phyloP scores from a whole-genome alignment of 106 monocot genomes.

The Acorus calamus region DNA sequence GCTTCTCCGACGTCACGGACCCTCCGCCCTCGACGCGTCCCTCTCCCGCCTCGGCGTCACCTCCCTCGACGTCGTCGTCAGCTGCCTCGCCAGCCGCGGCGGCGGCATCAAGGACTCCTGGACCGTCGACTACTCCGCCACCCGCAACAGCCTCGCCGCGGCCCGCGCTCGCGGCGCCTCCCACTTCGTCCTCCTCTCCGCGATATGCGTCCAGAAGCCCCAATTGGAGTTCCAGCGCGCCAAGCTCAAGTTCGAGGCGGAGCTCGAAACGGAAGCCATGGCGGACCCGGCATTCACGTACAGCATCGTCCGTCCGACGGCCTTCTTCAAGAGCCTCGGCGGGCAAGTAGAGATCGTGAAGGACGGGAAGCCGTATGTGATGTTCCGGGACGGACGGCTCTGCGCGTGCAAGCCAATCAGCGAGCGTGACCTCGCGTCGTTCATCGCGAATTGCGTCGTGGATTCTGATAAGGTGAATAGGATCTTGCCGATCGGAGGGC shows the following conservation, averaged over 20 bases:
- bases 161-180: constrained; percentile 50
- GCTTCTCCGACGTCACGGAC: constrained; percentile 94
- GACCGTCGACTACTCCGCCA: constrained; percentile 69
- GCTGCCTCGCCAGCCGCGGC: constrained; percentile 83
- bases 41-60: constrained; percentile 27
- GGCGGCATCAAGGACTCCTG: constrained; percentile 83
- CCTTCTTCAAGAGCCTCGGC: constrained; percentile 93
- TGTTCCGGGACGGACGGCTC: constrained; percentile 87
- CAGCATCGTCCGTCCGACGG: constrained; percentile 93
- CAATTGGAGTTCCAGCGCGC: constrained; percentile 94
- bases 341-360: constrained; percentile 85
- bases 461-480: constrained; percentile 54
- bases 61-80: constrained; percentile 59
- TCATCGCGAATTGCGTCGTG: constrained; percentile 72
- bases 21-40: constrained; percentile 27
- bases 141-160: constrained; percentile 55
- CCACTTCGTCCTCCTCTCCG: constrained; percentile 89
- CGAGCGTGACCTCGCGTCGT: constrained; percentile 77
- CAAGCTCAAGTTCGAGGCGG: constrained; percentile 86
- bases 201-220: constrained; percentile 95
- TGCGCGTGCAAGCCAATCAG: constrained; percentile 97
- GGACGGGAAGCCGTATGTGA: constrained; percentile 80
- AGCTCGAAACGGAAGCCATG: constrained; percentile 30
- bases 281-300: constrained; percentile 46
- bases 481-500: constrained; percentile 76